Evolutionary conservation across 257 asterid genomes (phyloP).

Genomic region (Solanum neorickii): DNA sequence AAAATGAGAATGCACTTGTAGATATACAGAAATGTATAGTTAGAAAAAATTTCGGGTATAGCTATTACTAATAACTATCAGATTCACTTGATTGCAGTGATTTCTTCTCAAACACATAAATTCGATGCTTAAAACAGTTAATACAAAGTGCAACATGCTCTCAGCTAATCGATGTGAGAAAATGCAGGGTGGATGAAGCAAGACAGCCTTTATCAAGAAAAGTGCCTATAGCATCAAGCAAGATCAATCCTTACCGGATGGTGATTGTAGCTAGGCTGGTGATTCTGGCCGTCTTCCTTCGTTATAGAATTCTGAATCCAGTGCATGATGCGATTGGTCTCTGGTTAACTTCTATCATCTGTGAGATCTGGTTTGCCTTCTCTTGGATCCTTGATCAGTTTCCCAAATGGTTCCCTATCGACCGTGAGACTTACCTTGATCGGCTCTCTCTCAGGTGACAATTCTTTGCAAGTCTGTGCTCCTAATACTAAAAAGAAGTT

Average conservation of each 20-base stretch:
- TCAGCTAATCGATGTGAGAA: not conserved
- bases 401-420: conserved; percentile 94
- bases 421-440: conserved; percentile 88
- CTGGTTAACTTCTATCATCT: conserved; percentile 91
- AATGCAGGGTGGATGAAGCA: conserved; percentile 84
- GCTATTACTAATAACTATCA: not conserved
- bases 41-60: not conserved
- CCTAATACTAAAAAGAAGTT: not conserved
- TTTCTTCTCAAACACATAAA: not conserved
- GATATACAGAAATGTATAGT: not conserved
- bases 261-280: conserved; percentile 75
- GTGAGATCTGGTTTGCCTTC: conserved; percentile 95
- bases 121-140: not conserved
- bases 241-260: conserved; percentile 90
- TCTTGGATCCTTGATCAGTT: conserved; percentile 99
- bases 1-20: not conserved
- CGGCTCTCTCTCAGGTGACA: conserved; percentile 84
- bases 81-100: not conserved
- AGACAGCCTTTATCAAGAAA: conserved; percentile 90
- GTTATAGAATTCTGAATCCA: conserved; percentile 78
- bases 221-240: conserved; percentile 93
- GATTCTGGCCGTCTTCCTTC: conserved; percentile 78
- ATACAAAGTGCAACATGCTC: not conserved
- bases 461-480: not conserved
- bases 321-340: conserved; percentile 92